Percentiles rank a stretch among this genome's conserved stretches.
These are phyloP conservation scores for Apiotrichum veenhuisii DNA, from an alignment of 1,284 basidiomycete species.

Conservation along the genomic window DNA sequence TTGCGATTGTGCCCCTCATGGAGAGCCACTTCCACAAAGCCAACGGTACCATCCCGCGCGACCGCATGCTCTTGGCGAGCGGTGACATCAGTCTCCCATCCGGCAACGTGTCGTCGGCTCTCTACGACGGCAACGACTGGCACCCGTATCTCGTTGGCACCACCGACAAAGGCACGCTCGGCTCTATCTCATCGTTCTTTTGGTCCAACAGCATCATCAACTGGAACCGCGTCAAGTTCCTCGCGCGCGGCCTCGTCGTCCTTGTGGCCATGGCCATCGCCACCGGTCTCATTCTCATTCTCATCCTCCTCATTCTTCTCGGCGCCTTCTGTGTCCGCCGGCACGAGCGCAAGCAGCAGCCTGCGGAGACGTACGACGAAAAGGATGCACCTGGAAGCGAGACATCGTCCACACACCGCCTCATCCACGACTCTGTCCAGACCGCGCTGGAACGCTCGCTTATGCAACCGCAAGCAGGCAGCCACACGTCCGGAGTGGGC, in stretches of 20 bases:
- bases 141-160: conserved; percentile 78
- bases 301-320: conserved; percentile 84
- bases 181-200: conserved; percentile 74
- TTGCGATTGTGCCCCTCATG: conserved; percentile 84
- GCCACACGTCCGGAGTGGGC: neutral
- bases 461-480: neutral
- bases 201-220: conserved; percentile 71
- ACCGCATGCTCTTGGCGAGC: conserved; percentile 87
- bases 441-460: conserved; percentile 60
- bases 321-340: conserved; percentile 58
- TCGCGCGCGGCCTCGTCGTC: conserved; percentile 89
- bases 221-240: conserved; percentile 68
- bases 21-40: conserved; percentile 53
- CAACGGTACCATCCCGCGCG: conserved; percentile 64
- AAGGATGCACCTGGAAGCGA: conserved; percentile 62
- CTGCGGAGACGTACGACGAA: conserved; percentile 51
- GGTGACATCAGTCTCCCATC: conserved; percentile 68
- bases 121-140: conserved; percentile 81
- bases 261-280: conserved; percentile 95
- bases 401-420: conserved; percentile 62
- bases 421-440: conserved; percentile 76
- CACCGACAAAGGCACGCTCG: conserved; percentile 64
- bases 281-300: conserved; percentile 87
- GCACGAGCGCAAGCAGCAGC: conserved; percentile 51
- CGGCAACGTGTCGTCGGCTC: conserved; percentile 74